phyloP scores from a whole-genome alignment of 345 rosid genomes.

The Moricandia arvensis region DNA sequence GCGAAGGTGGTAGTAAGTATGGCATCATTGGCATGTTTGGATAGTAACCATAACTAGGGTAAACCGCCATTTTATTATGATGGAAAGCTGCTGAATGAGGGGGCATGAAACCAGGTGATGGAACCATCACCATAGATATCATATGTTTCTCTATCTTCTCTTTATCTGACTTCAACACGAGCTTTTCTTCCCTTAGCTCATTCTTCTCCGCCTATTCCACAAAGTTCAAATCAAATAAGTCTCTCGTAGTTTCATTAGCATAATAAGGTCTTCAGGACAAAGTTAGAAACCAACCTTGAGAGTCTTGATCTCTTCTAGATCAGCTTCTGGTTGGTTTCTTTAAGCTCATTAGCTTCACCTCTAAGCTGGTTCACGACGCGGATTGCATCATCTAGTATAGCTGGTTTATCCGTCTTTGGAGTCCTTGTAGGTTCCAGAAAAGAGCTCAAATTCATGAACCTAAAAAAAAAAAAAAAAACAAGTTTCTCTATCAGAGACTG shows the following conservation, averaged over 20 bases:
- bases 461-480: slow-evolving; percentile 26
- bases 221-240: background rate
- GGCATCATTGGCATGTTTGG: slow-evolving; percentile 80
- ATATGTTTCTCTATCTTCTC: slow-evolving; percentile 75
- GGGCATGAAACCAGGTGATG: slow-evolving; percentile 56
- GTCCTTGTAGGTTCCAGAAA: slow-evolving; percentile 80
- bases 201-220: slow-evolving; percentile 71
- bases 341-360: slow-evolving; percentile 71
- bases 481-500: background rate
- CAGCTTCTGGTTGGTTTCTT: slow-evolving; percentile 75
- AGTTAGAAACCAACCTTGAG: slow-evolving; percentile 58
- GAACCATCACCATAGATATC: slow-evolving; percentile 54
- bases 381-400: slow-evolving; percentile 77
- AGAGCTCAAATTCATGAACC: slow-evolving; percentile 81
- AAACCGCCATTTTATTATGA: slow-evolving; percentile 61
- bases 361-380: slow-evolving; percentile 71
- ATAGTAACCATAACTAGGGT: slow-evolving; percentile 55
- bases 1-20: slow-evolving; percentile 58
- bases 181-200: slow-evolving; percentile 87
- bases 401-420: slow-evolving; percentile 74
- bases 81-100: slow-evolving; percentile 55
- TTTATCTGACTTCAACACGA: slow-evolving; percentile 66
- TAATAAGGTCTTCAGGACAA: background rate
- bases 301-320: slow-evolving; percentile 67
- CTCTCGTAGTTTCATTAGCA: background rate